Evolutionary conservation across 2,329 filamentous ascomycete genomes (phyloP).

Genomic region (Huntiella omanensis): DNA sequence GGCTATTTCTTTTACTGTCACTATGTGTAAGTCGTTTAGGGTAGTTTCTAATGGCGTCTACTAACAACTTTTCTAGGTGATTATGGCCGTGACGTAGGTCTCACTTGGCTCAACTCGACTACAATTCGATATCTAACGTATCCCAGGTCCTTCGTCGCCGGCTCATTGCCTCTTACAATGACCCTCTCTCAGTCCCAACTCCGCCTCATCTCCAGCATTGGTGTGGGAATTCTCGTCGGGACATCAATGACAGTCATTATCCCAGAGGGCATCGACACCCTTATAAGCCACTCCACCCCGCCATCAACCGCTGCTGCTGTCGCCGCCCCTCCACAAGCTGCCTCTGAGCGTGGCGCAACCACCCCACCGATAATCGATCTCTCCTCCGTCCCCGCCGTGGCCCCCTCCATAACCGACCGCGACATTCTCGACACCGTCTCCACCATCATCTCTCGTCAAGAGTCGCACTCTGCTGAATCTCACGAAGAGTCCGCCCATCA

Average conservation of each 20-base stretch:
- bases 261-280: slow-evolving; percentile 83
- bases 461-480: not conserved
- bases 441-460: not conserved
- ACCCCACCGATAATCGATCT: not conserved
- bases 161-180: slow-evolving; percentile 77
- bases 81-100: slow-evolving; percentile 41
- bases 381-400: not conserved
- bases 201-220: slow-evolving; percentile 75
- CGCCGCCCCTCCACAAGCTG: not conserved
- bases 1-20: slow-evolving; percentile 22
- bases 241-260: slow-evolving; percentile 95
- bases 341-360: not conserved
- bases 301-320: not conserved
- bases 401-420: too few species aligned
- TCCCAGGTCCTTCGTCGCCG: slow-evolving; percentile 73
- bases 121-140: not conserved
- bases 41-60: not conserved
- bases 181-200: slow-evolving; percentile 71
- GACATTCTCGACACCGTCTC: not conserved
- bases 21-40: slow-evolving; percentile 21
- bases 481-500: slow-evolving; percentile 14
- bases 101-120: not conserved
- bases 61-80: slow-evolving; percentile 21
- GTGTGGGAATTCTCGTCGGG: slow-evolving; percentile 83
- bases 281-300: slow-evolving; percentile 25